These are phyloP conservation scores for Ceratocystis cubensis DNA, from an alignment of 2,329 filamentous ascomycete genomes.

Conservation along the genomic window DNA sequence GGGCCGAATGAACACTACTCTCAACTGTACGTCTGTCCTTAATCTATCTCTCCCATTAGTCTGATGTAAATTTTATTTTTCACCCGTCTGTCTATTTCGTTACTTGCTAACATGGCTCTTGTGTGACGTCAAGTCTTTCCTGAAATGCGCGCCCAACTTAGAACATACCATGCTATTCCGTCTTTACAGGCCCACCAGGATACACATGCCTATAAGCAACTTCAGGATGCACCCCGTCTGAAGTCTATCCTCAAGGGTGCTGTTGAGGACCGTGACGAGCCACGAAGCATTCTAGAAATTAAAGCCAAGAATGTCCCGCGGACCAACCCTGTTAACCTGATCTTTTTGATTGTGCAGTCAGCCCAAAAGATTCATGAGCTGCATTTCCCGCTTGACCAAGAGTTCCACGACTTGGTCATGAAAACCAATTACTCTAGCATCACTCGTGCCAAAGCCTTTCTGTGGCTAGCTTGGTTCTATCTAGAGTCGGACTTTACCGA, in stretches of 20 bases:
- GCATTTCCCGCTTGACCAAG: conserved; percentile 71
- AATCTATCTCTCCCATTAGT: neutral
- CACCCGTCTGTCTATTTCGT: conserved; percentile 13
- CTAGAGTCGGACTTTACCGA: conserved; percentile 88
- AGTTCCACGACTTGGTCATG: conserved; percentile 97
- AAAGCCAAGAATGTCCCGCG: conserved; percentile 53
- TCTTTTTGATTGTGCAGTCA: conserved; percentile 85
- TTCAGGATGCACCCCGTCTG: conserved; percentile 87
- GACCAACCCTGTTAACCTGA: conserved; percentile 93
- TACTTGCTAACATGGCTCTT: neutral
- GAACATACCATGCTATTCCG: conserved; percentile 96
- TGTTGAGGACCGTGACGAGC: conserved; percentile 78
- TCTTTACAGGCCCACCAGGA: conserved; percentile 92
- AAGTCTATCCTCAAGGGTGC: conserved; percentile 97
- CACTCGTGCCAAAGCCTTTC: conserved; percentile 74
- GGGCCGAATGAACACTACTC: conserved; percentile 94
- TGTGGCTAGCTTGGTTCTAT: conserved; percentile 99
- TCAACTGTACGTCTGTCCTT: conserved; percentile 61
- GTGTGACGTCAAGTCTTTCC: conserved; percentile 67
- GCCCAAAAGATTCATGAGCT: conserved; percentile 85
- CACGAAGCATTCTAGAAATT: conserved; percentile 70
- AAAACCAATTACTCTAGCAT: conserved; percentile 66
- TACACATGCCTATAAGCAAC: conserved; percentile 89
- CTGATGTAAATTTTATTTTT: conserved; percentile 11
- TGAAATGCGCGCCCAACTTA: conserved; percentile 94